A percentile compares a stretch with the other conserved stretches of the same genome.
phyloP scores from a whole-genome alignment of 305 asterid genomes.

The Solanum hybrid region DNA sequence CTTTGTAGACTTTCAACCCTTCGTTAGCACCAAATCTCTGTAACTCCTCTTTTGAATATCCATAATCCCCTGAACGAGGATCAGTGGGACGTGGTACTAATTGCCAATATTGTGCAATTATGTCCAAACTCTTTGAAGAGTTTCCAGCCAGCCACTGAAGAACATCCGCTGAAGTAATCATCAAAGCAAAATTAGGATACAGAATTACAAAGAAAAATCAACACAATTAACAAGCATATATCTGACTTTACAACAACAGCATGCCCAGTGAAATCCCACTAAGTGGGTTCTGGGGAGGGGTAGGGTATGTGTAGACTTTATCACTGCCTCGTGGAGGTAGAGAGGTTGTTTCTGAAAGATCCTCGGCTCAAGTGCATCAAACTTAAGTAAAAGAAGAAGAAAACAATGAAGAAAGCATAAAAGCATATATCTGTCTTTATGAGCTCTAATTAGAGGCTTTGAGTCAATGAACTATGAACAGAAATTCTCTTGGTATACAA shows the following conservation, averaged over 20 bases:
- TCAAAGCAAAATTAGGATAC: neutral
- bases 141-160: slow-evolving; percentile 86
- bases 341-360: too few relatives aligned
- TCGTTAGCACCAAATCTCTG: slow-evolving; percentile 56
- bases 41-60: slow-evolving; percentile 63
- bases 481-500: neutral
- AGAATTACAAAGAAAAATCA: neutral
- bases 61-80: slow-evolving; percentile 79
- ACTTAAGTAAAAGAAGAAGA: too few relatives aligned
- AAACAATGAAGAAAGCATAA: too few relatives aligned
- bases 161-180: slow-evolving; percentile 55
- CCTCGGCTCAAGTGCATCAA: too few relatives aligned
- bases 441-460: neutral
- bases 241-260: neutral
- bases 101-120: slow-evolving; percentile 89
- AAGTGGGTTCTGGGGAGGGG: too few relatives aligned
- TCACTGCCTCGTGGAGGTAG: too few relatives aligned
- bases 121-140: slow-evolving; percentile 58
- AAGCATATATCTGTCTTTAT: neutral
- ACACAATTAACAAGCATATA: neutral
- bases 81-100: slow-evolving; percentile 50
- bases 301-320: too few relatives aligned
- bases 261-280: too few relatives aligned
- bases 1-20: slow-evolving; percentile 50
- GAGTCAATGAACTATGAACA: neutral